Percentiles rank a stretch among this genome's conserved stretches.
Evolutionary conservation across 139 green algal species (phyloP).

Genomic region (Auxenochlorella protothecoides): DNA sequence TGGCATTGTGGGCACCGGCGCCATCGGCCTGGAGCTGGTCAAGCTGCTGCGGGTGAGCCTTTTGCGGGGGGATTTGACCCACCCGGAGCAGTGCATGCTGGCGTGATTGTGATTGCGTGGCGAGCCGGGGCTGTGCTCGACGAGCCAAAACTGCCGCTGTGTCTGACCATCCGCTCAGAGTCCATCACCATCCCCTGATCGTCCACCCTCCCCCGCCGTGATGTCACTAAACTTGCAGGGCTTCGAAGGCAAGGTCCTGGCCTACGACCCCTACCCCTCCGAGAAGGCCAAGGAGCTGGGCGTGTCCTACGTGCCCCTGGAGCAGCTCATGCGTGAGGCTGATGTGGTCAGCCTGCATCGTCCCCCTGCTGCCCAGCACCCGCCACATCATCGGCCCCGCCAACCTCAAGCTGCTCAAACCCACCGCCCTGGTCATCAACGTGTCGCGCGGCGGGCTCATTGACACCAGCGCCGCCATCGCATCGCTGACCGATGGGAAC

Average conservation of each 20-base stretch:
- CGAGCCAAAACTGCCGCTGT: too few relatives aligned
- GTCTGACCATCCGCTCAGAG: too few relatives aligned
- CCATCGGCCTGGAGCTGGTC: conserved; percentile 53
- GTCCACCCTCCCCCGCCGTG: too few relatives aligned
- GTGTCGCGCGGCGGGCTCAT: conserved; percentile 57
- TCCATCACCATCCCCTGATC: too few relatives aligned
- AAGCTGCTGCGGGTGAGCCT: conserved; percentile 17
- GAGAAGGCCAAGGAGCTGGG: conserved; percentile 7
- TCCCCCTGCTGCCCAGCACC: conserved; percentile 52
- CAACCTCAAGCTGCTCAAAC: conserved; percentile 55
- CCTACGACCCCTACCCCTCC: conserved; percentile 13
- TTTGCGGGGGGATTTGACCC: too few relatives aligned
- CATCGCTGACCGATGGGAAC: conserved; percentile 40
- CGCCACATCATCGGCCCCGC: conserved; percentile 49
- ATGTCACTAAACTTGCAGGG: conserved; percentile 6
- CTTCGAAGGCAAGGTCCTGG: conserved; percentile 22
- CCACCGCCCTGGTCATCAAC: conserved; percentile 57
- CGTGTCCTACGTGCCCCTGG: conserved; percentile 17
- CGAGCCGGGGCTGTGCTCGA: too few relatives aligned
- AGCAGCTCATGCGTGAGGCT: conserved; percentile 16
- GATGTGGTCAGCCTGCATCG: conserved; percentile 27
- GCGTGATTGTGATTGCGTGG: too few relatives aligned
- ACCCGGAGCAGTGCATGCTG: too few relatives aligned
- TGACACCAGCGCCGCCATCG: conserved; percentile 50
- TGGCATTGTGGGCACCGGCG: conserved; percentile 70